Conservation (phyloP, 805 yeast species). For the Metschnikowia colocasiae region DNA sequence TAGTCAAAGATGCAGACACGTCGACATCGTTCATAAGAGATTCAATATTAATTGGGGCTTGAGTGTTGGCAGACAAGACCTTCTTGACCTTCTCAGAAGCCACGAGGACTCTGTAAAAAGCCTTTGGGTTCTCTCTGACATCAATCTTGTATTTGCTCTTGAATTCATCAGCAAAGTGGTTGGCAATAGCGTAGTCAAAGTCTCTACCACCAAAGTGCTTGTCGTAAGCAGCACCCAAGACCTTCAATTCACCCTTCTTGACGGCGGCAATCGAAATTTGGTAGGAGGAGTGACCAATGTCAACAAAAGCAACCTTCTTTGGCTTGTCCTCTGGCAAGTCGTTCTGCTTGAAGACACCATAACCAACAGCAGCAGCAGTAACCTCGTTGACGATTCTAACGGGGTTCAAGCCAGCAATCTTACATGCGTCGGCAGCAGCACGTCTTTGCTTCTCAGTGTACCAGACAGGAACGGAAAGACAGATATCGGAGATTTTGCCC, state of each 20-base stretch:
- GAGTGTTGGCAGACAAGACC: slow-evolving; percentile 91
- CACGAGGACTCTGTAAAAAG: slow-evolving; percentile 84
- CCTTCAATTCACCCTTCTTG: slow-evolving; percentile 94
- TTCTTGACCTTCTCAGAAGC: slow-evolving; percentile 94
- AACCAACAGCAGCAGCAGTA: slow-evolving; percentile 98
- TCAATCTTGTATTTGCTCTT: slow-evolving; percentile 90
- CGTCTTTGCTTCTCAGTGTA: slow-evolving; percentile 96
- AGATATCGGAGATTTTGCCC: slow-evolving; percentile 78
- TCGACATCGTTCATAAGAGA: slow-evolving; percentile 97
- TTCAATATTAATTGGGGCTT: slow-evolving; percentile 93
- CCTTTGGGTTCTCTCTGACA: slow-evolving; percentile 87
- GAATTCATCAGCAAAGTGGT: slow-evolving; percentile 92
- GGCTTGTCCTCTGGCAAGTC: slow-evolving; percentile 94
- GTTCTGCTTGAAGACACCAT: slow-evolving; percentile 92
- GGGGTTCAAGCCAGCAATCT: slow-evolving; percentile 95
- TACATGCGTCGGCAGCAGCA: slow-evolving; percentile 92
- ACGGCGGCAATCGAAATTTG: slow-evolving; percentile 86
- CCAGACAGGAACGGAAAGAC: slow-evolving; percentile 96
- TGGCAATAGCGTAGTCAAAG: slow-evolving; percentile 89
- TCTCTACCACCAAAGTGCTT: slow-evolving; percentile 98
- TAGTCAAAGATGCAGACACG: slow-evolving; percentile 80
- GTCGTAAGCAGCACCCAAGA: slow-evolving; percentile 88
- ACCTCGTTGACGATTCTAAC: slow-evolving; percentile 96
- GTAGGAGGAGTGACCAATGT: slow-evolving; percentile 95
- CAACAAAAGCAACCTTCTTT: slow-evolving; percentile 87